Conservation (phyloP, 768 basidiomycete genomes). For the Crucibulum laeve region DNA sequence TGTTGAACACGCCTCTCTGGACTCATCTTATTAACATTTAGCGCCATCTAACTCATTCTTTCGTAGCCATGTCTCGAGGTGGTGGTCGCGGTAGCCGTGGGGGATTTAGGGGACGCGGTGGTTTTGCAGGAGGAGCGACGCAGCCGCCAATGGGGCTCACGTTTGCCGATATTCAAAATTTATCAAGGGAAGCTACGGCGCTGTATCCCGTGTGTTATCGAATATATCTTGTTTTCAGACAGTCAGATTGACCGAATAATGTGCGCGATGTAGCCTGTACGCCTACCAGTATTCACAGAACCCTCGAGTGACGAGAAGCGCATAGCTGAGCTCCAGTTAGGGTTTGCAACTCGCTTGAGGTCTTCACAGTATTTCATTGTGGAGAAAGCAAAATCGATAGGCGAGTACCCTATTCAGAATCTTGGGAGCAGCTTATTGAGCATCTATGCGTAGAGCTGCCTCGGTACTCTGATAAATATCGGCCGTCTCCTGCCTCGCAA, state of each 20-base stretch:
- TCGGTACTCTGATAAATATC: conserved; percentile 83
- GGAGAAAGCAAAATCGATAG: conserved; percentile 64
- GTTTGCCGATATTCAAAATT: conserved; percentile 72
- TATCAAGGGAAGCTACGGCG: conserved; percentile 72
- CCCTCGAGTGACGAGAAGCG: conserved; percentile 60
- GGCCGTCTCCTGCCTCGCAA: conserved; percentile 52
- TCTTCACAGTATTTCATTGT: conserved; percentile 73
- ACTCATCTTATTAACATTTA: too few relatives aligned
- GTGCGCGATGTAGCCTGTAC: conserved; percentile 46
- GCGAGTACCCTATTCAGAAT: conserved; percentile 14
- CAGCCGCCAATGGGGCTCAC: conserved; percentile 77
- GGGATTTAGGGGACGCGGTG: conserved; percentile 49
- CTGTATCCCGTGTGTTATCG: conserved; percentile 72
- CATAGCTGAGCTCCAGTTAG: conserved; percentile 63
- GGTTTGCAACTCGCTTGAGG: conserved; percentile 59
- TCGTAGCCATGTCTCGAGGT: conserved; percentile 31
- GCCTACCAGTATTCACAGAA: conserved; percentile 67
- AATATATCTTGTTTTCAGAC: conserved; percentile 12
- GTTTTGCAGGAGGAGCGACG: conserved; percentile 45
- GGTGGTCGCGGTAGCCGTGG: conserved; percentile 36
- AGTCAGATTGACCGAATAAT: conserved; percentile 16
- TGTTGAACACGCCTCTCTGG: too few relatives aligned
- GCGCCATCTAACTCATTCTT: conserved; percentile 3
- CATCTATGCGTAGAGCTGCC: conserved; percentile 51
- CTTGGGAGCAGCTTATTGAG: neutral